Percentiles rank a stretch among this genome's conserved stretches.
Evolutionary conservation across 768 basidiomycete genomes (phyloP).

Genomic region (Leccinum broughii): DNA sequence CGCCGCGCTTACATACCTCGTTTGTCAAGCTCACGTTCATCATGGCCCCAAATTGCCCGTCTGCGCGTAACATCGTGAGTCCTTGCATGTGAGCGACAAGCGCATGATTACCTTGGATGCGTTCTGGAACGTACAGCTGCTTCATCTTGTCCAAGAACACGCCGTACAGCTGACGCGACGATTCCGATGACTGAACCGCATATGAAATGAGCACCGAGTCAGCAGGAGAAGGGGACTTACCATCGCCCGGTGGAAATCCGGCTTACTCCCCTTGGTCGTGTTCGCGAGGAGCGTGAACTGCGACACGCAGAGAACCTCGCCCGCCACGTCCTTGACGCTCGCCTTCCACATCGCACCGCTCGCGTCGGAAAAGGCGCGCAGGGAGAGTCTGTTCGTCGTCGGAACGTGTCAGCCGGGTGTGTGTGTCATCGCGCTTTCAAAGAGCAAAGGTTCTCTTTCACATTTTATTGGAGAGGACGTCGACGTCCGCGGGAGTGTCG

Average conservation of each 20-base stretch:
- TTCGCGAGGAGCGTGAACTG: conserved; percentile 92
- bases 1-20: conserved; percentile 54
- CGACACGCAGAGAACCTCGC: conserved; percentile 91
- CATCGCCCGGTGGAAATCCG: conserved; percentile 94
- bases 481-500: conserved; percentile 75
- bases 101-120: conserved; percentile 64
- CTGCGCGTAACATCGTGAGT: conserved; percentile 38
- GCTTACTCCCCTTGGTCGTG: conserved; percentile 85
- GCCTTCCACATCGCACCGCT: conserved; percentile 80
- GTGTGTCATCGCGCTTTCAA: conserved; percentile 1
- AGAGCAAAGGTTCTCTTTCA: conserved; percentile 34
- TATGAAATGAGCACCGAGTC: too few species aligned
- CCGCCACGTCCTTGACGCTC: conserved; percentile 83
- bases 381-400: conserved; percentile 50
- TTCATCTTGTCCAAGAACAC: conserved; percentile 71
- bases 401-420: conserved; percentile 7
- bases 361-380: conserved; percentile 70
- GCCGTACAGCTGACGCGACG: conserved; percentile 68
- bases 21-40: conserved; percentile 89
- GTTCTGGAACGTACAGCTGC: conserved; percentile 66
- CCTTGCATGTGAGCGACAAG: not conserved
- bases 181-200: conserved; percentile 48
- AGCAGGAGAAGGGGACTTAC: conserved; percentile 40
- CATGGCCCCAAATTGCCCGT: conserved; percentile 96
- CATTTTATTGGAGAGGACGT: conserved; percentile 82